Evolutionary conservation across 495 filamentous ascomycete species (phyloP).

Genomic region (Penicillium bovifimosum): DNA sequence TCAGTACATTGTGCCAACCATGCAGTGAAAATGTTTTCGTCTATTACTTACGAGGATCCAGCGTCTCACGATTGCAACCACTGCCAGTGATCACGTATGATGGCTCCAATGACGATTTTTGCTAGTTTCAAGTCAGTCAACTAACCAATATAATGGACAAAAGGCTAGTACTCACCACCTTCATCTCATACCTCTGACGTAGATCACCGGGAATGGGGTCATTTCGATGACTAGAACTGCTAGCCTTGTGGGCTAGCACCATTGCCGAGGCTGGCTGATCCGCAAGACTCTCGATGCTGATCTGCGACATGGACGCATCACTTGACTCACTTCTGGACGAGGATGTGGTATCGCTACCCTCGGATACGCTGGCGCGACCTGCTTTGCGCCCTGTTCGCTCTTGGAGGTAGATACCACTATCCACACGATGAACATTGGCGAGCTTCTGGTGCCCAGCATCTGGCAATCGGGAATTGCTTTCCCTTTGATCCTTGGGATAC

Average conservation of each 20-base stretch:
- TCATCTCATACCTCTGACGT: constrained; percentile 1
- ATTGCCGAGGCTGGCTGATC: background rate
- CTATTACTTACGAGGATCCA: constrained; percentile 14
- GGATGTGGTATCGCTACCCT: background rate
- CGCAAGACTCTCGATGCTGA: background rate
- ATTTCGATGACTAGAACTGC: background rate
- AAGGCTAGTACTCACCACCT: background rate
- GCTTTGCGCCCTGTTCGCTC: background rate
- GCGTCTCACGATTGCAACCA: background rate
- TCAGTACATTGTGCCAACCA: background rate
- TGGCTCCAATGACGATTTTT: background rate
- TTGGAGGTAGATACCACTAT: background rate
- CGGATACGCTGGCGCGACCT: background rate
- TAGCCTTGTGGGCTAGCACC: background rate
- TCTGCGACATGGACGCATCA: background rate
- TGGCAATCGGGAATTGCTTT: background rate
- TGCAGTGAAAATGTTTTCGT: background rate
- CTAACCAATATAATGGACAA: background rate
- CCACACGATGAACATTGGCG: background rate
- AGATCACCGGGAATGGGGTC: constrained; percentile 5
- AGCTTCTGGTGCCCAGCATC: background rate
- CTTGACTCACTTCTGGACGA: constrained; percentile 1
- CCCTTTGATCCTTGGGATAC: background rate
- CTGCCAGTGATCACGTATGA: constrained; percentile 1
- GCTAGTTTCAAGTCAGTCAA: background rate